Percentiles rank a stretch among this genome's conserved stretches.
phyloP scores from a whole-genome alignment of 306 rosid species.

The Delonix regia region DNA sequence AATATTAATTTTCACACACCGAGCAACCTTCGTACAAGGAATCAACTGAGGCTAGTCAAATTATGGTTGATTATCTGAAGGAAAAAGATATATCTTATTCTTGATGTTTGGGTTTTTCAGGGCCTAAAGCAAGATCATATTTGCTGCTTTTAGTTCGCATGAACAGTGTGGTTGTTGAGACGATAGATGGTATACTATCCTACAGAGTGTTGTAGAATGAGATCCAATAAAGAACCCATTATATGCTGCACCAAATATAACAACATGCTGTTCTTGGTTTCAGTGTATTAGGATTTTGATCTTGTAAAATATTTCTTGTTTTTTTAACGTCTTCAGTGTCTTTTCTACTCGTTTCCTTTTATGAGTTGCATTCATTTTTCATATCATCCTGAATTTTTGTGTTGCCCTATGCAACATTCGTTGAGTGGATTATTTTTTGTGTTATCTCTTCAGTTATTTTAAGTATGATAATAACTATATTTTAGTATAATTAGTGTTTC shows the following conservation, averaged over 20 bases:
- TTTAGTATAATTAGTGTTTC: background rate
- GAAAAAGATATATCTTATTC: background rate
- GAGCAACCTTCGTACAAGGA: background rate
- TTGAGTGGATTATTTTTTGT: background rate
- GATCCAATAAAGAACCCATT: conserved; percentile 7
- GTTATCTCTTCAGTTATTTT: background rate
- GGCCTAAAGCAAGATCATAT: conserved; percentile 58
- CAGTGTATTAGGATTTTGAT: background rate
- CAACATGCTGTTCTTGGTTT: background rate
- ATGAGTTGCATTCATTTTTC: background rate
- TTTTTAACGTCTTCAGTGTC: background rate
- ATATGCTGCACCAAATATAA: background rate
- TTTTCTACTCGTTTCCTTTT: no score
- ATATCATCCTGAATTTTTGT: background rate
- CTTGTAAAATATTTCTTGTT: background rate
- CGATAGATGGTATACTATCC: conserved; percentile 46
- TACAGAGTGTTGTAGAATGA: conserved; percentile 48
- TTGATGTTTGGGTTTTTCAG: conserved; percentile 37
- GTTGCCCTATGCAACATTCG: background rate
- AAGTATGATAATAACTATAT: background rate
- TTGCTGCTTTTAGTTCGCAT: conserved; percentile 56
- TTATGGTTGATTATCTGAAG: background rate
- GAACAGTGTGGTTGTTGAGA: conserved; percentile 50
- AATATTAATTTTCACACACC: conserved; percentile 2
- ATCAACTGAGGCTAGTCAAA: background rate